Evolutionary conservation across 2,329 filamentous ascomycete species (phyloP), one percentile per base, ranked within the genome.

Genomic region (Hypoxylon sp.): DNA sequence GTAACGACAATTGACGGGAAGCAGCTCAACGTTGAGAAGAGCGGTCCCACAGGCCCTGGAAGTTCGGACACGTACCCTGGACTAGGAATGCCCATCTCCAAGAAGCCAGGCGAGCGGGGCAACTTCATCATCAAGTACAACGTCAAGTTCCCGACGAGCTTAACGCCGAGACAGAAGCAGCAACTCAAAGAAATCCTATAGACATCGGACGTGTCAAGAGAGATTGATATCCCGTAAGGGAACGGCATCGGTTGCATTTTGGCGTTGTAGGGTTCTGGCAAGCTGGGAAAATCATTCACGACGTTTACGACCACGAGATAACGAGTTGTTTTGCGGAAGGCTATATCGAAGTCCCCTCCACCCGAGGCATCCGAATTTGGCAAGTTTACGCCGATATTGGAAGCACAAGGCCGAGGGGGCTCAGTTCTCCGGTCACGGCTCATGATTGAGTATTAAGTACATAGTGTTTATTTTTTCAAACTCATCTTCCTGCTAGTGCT

Each of bases 11-110:
- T 99, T 74, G 96, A 99, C 76, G 93, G 93, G 74, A 94, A 93
- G 78, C 92, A 94, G 75, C 84, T 99, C 73, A 89, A 85, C 56
- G 87, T 98, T 42, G 89, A 93, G 48, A 94, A 94, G 79, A 83
- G 86, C 4, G 95, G 94, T 0, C 95, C 95, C 0, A 98, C 95
- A 6, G 91, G 92, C 64, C 94, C 95, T 0, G 93, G 92, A 11
- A 92, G 90, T 79, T 89, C 89, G 74, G 94, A 98, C 72, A 85
- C 86, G 32, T 99, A 92, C 78, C 96, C 96, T 0, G 87, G 88
- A 4, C 85, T 93, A n/a, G 96, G 96, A 65, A 98, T 99, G 96
- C 94, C 94, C 39, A 90, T 96, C 76, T 93, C 93, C 68, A 98
- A 97, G 87, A 95, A 94, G 78, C 93, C 93, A 0, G 89, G 84